Conservation (phyloP, 163 green algal species). For the Prototheca wickerhamii region DNA sequence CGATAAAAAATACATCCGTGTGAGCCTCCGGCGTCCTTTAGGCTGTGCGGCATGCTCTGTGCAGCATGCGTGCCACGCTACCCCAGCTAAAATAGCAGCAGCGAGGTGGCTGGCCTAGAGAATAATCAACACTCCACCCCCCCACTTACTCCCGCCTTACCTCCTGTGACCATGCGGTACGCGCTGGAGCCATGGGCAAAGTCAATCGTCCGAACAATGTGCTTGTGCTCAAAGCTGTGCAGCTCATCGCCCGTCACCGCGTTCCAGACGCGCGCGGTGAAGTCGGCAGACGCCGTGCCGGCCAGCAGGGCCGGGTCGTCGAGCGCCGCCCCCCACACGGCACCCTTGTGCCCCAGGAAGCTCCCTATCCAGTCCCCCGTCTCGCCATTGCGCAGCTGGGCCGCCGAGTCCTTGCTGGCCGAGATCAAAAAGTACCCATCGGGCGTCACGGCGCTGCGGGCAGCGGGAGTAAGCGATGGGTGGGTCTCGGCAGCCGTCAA, state of each 20-base stretch:
- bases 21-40: no score
- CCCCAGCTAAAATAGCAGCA: no score
- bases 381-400: conserved; percentile 91
- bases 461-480: not conserved
- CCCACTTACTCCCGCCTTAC: not conserved
- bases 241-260: conserved; percentile 84
- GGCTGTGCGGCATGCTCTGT: no score
- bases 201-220: conserved; percentile 72
- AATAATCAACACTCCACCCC: no score
- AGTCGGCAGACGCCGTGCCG: conserved; percentile 91
- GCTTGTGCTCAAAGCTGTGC: conserved; percentile 67
- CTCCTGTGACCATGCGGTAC: conserved; percentile 11
- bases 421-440: conserved; percentile 93
- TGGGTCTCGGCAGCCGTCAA: not conserved
- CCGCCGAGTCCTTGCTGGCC: conserved; percentile 92
- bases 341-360: conserved; percentile 95
- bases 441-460: conserved; percentile 62
- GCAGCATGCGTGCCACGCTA: no score
- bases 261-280: conserved; percentile 91
- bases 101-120: no score
- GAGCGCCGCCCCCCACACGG: conserved; percentile 87
- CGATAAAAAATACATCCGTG: no score
- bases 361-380: conserved; percentile 98
- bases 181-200: conserved; percentile 36
- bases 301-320: conserved; percentile 76